Evolutionary conservation across 495 filamentous ascomycete genomes (phyloP).

Genomic region (Hypoxylon lenormandii): DNA sequence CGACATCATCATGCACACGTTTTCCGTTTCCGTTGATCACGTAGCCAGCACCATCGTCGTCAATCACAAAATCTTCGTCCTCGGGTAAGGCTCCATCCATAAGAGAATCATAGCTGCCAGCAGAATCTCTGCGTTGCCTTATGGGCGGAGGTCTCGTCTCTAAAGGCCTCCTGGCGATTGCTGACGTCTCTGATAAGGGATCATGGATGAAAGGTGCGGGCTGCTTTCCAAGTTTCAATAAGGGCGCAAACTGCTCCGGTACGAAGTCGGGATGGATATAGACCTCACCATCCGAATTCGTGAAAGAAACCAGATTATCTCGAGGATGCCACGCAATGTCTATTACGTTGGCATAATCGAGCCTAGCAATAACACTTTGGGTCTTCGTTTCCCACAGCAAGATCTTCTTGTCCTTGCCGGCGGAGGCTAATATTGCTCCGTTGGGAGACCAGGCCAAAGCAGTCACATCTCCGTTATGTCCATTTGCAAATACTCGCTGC

Average conservation of each 20-base stretch:
- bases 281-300: constrained; percentile 88
- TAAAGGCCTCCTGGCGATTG: constrained; percentile 69
- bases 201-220: constrained; percentile 88
- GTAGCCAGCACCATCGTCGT: constrained; percentile 96
- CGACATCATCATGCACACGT: constrained; percentile 67
- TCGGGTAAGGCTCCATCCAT: constrained; percentile 60
- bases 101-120: constrained; percentile 65
- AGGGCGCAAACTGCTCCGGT: constrained; percentile 68
- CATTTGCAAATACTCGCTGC: constrained; percentile 78
- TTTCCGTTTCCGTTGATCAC: constrained; percentile 77
- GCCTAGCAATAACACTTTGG: constrained; percentile 77
- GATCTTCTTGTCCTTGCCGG: constrained; percentile 83
- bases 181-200: constrained; percentile 76
- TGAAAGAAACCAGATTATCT: constrained; percentile 87
- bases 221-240: constrained; percentile 70
- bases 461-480: constrained; percentile 87
- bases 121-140: constrained; percentile 56
- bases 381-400: constrained; percentile 90
- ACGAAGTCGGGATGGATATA: constrained; percentile 88
- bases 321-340: constrained; percentile 91
- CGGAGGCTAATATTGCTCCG: constrained; percentile 84
- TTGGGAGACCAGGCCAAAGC: constrained; percentile 93
- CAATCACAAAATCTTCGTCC: constrained; percentile 85
- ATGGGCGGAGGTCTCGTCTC: constrained; percentile 65
- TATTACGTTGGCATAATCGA: constrained; percentile 82